A percentile compares a stretch with the other conserved stretches of the same genome.
These are phyloP conservation scores for Albatrellus ellisii DNA, from an alignment of 768 basidiomycete species.

Conservation along the genomic window DNA sequence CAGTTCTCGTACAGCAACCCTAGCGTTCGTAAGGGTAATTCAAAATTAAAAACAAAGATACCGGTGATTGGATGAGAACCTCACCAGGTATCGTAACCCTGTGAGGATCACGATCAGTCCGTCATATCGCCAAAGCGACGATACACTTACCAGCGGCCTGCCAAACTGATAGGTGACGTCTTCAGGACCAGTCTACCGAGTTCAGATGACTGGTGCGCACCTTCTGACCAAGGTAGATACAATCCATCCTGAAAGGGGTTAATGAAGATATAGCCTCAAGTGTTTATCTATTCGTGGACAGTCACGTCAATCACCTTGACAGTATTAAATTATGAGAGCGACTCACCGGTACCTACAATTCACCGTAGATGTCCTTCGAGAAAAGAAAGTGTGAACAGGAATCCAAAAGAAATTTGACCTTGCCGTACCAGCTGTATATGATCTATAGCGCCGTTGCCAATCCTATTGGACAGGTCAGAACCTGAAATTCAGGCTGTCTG, in stretches of 20 bases:
- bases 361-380: slow-evolving; percentile 87
- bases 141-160: slow-evolving; percentile 48
- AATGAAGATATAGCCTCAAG: background rate
- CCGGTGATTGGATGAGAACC: slow-evolving; percentile 3
- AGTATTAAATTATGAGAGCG: background rate
- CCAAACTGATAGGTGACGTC: slow-evolving; percentile 38
- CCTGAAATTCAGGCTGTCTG: background rate
- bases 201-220: slow-evolving; percentile 21
- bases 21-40: slow-evolving; percentile 1
- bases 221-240: slow-evolving; percentile 94
- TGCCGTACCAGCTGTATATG: slow-evolving; percentile 70
- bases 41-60: background rate
- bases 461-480: slow-evolving; percentile 23
- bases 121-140: background rate
- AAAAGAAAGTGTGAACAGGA: slow-evolving; percentile 4
- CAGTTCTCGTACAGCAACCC: slow-evolving; percentile 42
- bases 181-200: background rate
- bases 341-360: slow-evolving; percentile 45
- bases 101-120: background rate
- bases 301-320: background rate
- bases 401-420: background rate
- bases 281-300: background rate
- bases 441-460: slow-evolving; percentile 94
- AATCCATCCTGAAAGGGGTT: slow-evolving; percentile 58
- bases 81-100: slow-evolving; percentile 51